Base-by-base conservation (phyloP, 768 basidiomycete species). In the Rubroboletus pulcherrimus region DNA sequence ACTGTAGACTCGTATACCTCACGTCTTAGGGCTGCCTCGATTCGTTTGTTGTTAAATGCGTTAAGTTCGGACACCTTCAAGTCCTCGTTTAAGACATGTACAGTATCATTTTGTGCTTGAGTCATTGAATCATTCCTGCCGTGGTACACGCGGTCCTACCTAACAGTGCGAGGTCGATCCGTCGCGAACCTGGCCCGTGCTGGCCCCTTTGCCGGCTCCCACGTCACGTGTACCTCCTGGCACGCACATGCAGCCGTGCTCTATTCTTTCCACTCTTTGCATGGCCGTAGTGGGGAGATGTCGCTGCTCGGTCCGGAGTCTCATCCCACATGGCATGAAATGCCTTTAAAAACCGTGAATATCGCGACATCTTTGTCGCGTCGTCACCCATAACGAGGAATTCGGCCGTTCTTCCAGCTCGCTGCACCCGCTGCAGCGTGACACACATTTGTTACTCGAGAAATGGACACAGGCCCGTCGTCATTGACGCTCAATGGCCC, bases 1-100 rank as follows among this genome's bases (percentile, higher is more conserved):
- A 89, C 87, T 62, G 89, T 98, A 71, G 94, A 94, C 78, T 85
- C 85, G 64, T 93, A 93, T 83, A 39, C 7, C n/a, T 30, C 91
- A 92, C 87, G 10, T 51, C 14, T 11, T 34, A 1, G 8, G 11
- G 9, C 5, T 5, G 0, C 3, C 3, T 41, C 3, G 12, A 9
- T 47, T 31, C 34, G 5, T 21, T 55, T 54, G 91, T 92, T 89
- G 26, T 42, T 91, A 24, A 21, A 33, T 26, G 15, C 17, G 12
- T 35, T 24, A n/a, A 19, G 40, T 12, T 14, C 11, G 33, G 40
- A 15, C 19, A 38, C 31, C 7, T 21, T 43, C 35, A 10, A 52
- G 12, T 17, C 9, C 5, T 24, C 31, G 26, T 51, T 21, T 17
- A 12, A 14, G 7, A 42, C 15, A n/a, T 49, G 48, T 42, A 51